Evolutionary conservation across 2,329 filamentous ascomycete genomes (phyloP), one percentile per base, ranked within the genome.

Genomic region (Botrytis porri): DNA sequence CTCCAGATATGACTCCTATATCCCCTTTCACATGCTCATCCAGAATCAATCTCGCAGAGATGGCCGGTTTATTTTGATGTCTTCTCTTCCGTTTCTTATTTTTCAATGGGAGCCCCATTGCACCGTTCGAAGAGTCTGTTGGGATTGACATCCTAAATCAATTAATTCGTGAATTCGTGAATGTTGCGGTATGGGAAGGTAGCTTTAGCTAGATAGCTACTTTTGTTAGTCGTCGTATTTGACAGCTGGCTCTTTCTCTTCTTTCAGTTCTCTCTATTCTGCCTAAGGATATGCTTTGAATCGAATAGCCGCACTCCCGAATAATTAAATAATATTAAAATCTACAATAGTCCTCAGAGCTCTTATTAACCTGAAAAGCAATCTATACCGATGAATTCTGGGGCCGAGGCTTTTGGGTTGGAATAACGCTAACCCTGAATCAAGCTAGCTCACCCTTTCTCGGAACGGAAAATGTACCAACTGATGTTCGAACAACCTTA

Each of bases 11-110:
- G 76, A 96, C 88, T 75, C 94, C 96, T 75, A 95, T 87, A 80
- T 97, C 93, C 70, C 93, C 93, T 83, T 92, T 93, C 78, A 97
- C 86, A 81, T 92, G 91, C 80, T 94, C 92, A 82, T 97, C 94
- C 73, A 98, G 88, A 54, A 97, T 88, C 69, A 98, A 86, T 73
- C 92, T 90, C 73, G 94, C 95, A 73, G 93, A 88, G 73, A 97
- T 86, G 61, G 95, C 88, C 12, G 92, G 87, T 81, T 93, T 94
- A 81, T 96, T 89, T 77, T 89, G 85, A 69, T 88, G 85, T 75
- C 88, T 84, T 73, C 88, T 84, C 72, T 83, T 84, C 73, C 84
- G 84, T 79, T 83, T 85, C 77, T 81, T 77, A 16, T 48, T 71
- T n/a, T 71, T 62, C 35, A 43, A 29, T 14, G 37, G 43, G 18